Evolutionary conservation across 2,329 filamentous ascomycete species (phyloP).

Genomic region (Pseudogymnoascus sp.): DNA sequence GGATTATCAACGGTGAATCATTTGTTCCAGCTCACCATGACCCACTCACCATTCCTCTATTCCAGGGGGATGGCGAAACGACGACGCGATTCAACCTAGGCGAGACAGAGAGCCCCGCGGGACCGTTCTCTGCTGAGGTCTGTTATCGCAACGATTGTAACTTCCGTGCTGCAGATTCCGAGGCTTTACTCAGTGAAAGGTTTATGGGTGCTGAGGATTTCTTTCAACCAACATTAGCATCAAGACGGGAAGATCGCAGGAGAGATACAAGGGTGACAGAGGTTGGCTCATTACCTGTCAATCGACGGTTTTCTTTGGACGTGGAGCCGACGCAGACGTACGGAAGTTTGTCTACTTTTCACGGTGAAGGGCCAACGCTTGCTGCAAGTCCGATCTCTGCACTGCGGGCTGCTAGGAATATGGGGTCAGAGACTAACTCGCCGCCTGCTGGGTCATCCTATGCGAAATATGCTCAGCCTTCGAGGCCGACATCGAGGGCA

Average conservation of each 20-base stretch:
- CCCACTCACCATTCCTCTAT: conserved; percentile 63
- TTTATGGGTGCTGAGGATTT: conserved; percentile 87
- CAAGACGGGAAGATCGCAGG: conserved; percentile 29
- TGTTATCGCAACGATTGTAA: conserved; percentile 83
- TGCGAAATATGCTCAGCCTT: conserved; percentile 24
- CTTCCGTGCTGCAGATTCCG: conserved; percentile 85
- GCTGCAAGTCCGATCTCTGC: conserved; percentile 83
- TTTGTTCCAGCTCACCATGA: conserved; percentile 52
- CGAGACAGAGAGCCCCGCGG: conserved; percentile 78
- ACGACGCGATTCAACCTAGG: conserved; percentile 75
- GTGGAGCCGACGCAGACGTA: conserved; percentile 71
- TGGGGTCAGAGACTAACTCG: conserved; percentile 54
- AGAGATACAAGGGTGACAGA: conserved; percentile 39
- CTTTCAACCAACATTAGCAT: conserved; percentile 67
- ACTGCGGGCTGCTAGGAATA: conserved; percentile 59
- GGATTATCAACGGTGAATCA: conserved; percentile 58
- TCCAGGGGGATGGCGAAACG: conserved; percentile 53
- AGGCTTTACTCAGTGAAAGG: conserved; percentile 81
- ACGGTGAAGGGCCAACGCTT: conserved; percentile 68
- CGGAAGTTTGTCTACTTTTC: conserved; percentile 82
- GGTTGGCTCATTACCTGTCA: conserved; percentile 67
- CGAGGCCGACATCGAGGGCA: conserved; percentile 31
- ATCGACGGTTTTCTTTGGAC: conserved; percentile 41
- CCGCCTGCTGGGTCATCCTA: conserved; percentile 47
- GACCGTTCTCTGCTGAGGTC: conserved; percentile 73